Base-by-base conservation (phyloP, 768 basidiomycete species). In the Terana coerulea region DNA sequence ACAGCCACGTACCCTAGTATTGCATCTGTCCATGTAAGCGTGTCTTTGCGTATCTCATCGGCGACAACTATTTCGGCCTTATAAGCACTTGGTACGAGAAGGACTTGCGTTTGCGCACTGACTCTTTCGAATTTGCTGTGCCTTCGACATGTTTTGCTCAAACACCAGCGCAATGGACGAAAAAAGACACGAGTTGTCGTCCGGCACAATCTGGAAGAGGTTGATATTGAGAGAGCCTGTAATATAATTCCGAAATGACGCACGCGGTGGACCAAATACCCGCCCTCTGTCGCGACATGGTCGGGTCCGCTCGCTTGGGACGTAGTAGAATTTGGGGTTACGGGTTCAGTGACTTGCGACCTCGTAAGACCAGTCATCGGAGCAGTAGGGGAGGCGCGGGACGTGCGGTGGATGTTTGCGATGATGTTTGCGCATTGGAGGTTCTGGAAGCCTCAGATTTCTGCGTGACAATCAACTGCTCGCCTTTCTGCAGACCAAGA, bases 131-230 rank as follows among this genome's bases (percentile, higher is more conserved):
- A 97, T 78, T 54, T 74, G 69, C 22, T 75, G 72, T 2, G 87
- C 88, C 52, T 84, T 84, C n/a, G 75, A 67, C 11, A 87, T 84
- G 51, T 82, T 83, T 61, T 95, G 92, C 62, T 87, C 83, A 60
- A 98, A 95, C 1, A 95, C 73, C 35, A 95, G 71, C 14, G 89
- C 91, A 39, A 91, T 74, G 2, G 93, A 84, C 3, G 88, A 88
- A 72, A 98, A 98, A 26, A 98, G 73, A 67, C 95, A 98, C 1
- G 92, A 89, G 61, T 98, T 98, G 69, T 98, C 95, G 62, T 98
- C 95, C n/a, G 94, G 95, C 15, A 95, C 91, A 49, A 93, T 76
- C 81, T 89, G 14, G 21, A n/a, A n/a, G n/a, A n/a, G n/a, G n/a
- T n/a, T n/a, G n/a, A n/a, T n/a, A n/a, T n/a, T n/a, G 15, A 24